Evolutionary conservation across 257 asterid genomes (phyloP).

Genomic region (Lithospermum erythrorhizon): DNA sequence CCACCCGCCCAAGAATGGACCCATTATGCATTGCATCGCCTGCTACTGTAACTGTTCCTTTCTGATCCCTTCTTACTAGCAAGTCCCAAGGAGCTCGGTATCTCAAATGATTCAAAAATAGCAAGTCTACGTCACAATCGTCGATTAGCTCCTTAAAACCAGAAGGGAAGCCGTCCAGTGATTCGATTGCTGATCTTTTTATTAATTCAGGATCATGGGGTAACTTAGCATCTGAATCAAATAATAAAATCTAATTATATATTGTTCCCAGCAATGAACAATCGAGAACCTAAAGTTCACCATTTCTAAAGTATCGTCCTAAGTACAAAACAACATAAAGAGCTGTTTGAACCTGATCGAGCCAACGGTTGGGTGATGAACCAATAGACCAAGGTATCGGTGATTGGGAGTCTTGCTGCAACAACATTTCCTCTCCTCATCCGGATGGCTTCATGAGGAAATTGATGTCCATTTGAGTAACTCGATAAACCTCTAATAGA

Average conservation of each 20-base stretch:
- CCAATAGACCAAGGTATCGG: conserved; percentile 15
- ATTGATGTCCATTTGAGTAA: conserved; percentile 23
- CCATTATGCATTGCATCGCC: conserved; percentile 48
- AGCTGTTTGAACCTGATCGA: no score
- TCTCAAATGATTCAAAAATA: conserved; percentile 23
- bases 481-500: conserved; percentile 23
- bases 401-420: conserved; percentile 24
- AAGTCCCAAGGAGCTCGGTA: conserved; percentile 36
- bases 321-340: no score
- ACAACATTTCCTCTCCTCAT: conserved; percentile 11
- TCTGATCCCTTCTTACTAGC: conserved; percentile 14
- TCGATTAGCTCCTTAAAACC: conserved; percentile 20
- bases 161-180: conserved; percentile 14
- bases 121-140: conserved; percentile 15
- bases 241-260: no score
- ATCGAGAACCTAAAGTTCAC: no score
- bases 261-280: no score
- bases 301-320: no score
- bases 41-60: conserved; percentile 21
- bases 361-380: no score
- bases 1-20: conserved; percentile 37
- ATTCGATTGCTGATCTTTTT: conserved; percentile 14
- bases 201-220: conserved; percentile 20
- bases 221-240: conserved; percentile 13
- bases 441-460: conserved; percentile 17